Evolutionary conservation across 108 stramenopile genomes (phyloP).

Genomic region (Aurantiochytrium sp.): DNA sequence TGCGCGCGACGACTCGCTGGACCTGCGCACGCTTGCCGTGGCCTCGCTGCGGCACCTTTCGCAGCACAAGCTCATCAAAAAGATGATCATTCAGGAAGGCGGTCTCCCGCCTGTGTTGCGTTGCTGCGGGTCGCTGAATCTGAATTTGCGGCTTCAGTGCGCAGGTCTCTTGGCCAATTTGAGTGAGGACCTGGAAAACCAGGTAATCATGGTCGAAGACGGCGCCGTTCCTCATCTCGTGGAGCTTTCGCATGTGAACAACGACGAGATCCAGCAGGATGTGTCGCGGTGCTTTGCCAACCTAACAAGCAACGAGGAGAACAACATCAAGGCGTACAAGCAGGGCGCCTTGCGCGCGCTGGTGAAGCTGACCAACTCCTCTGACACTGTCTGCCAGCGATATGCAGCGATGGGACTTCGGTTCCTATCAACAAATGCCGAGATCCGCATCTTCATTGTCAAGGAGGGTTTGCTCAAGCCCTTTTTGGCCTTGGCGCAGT

Average conservation of each 20-base stretch:
- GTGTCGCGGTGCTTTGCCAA: constrained; percentile 66
- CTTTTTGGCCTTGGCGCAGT: constrained; percentile 54
- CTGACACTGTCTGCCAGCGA: constrained; percentile 59
- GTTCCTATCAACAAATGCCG: constrained; percentile 59
- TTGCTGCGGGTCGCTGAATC: constrained; percentile 51
- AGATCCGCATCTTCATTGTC: constrained; percentile 53
- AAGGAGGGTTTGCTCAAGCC: constrained; percentile 52
- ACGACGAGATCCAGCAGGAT: constrained; percentile 67
- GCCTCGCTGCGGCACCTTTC: constrained; percentile 65
- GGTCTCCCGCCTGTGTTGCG: constrained; percentile 49
- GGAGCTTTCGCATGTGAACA: constrained; percentile 45
- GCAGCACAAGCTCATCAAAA: constrained; percentile 44
- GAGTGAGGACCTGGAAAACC: constrained; percentile 59
- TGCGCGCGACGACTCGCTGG: constrained; percentile 42
- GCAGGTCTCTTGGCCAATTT: constrained; percentile 68
- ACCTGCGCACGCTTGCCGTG: constrained; percentile 58
- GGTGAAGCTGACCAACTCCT: constrained; percentile 46
- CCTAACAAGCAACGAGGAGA: constrained; percentile 63
- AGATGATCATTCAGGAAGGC: constrained; percentile 45
- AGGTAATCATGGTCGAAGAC: constrained; percentile 53
- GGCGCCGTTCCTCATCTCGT: constrained; percentile 53
- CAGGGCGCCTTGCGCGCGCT: constrained; percentile 64
- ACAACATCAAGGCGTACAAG: constrained; percentile 51
- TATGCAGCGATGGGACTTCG: constrained; percentile 69
- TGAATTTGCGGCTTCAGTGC: constrained; percentile 61